phyloP scores from a whole-genome alignment of 257 asterid species.

The Solanum sejunctum region DNA sequence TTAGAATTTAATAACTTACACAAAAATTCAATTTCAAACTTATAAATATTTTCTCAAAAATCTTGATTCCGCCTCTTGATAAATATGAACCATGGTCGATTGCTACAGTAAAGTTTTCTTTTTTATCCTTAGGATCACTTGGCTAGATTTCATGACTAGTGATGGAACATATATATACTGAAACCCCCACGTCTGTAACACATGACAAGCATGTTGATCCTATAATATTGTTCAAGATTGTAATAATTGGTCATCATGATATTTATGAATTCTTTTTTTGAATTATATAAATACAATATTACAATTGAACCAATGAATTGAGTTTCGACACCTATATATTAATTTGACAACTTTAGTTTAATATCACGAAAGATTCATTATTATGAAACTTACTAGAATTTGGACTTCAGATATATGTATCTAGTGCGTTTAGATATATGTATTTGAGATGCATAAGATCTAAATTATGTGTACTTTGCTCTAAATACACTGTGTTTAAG shows the following conservation, averaged over 20 bases:
- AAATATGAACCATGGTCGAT: not conserved
- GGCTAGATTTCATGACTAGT: not conserved
- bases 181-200: not conserved
- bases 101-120: not conserved
- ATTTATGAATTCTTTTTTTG: not conserved
- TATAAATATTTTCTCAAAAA: not conserved
- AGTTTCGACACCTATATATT: not conserved
- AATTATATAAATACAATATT: not conserved
- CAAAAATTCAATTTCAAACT: fast-evolving
- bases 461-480: too few species aligned
- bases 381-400: too few species aligned
- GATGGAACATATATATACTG: not conserved
- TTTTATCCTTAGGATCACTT: not conserved
- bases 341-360: not conserved
- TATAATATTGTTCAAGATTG: not conserved
- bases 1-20: not conserved
- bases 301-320: not conserved
- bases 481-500: too few species aligned
- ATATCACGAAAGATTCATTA: not conserved
- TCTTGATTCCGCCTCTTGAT: not conserved
- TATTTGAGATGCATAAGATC: too few species aligned
- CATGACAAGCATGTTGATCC: not conserved
- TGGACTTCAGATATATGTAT: too few species aligned
- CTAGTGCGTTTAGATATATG: too few species aligned
- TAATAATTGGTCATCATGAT: not conserved